These are phyloP conservation scores for Isoetes taiwanensis DNA, from an alignment of 75 land plant species.

Conservation along the genomic window DNA sequence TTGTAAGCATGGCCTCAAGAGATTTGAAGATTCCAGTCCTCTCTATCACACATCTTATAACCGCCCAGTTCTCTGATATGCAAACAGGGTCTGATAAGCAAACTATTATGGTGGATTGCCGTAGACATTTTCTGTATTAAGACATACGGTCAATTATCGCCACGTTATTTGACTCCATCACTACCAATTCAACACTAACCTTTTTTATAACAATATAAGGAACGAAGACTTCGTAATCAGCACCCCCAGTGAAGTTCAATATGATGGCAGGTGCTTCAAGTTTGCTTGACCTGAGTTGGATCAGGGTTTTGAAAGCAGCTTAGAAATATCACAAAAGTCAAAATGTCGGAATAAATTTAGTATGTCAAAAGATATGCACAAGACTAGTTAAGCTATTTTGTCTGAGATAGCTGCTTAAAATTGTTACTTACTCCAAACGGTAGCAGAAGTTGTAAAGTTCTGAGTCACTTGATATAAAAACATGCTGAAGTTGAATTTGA, in stretches of 20 bases:
- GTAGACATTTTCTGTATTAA: background rate
- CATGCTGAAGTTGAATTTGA: background rate
- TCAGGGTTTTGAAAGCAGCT: background rate
- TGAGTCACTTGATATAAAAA: background rate
- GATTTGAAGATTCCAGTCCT: too few relatives aligned
- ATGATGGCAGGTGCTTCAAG: background rate
- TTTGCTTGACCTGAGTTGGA: background rate
- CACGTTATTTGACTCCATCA: background rate
- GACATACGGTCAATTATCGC: conserved; percentile 1
- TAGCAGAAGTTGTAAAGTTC: background rate
- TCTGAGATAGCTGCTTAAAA: background rate
- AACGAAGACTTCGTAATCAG: background rate
- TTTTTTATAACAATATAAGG: background rate
- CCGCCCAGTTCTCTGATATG: too few relatives aligned
- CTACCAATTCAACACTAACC: background rate
- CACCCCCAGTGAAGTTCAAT: background rate
- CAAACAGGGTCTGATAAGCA: too few relatives aligned
- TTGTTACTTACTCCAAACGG: background rate
- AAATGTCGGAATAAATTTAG: background rate
- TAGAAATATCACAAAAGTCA: background rate
- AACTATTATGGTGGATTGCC: background rate
- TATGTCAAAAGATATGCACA: background rate
- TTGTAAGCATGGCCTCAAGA: too few relatives aligned
- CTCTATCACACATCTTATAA: too few relatives aligned
- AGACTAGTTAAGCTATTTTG: too few relatives aligned